Conservation (phyloP, 768 basidiomycete species). For the Psilocybe azurescens region DNA sequence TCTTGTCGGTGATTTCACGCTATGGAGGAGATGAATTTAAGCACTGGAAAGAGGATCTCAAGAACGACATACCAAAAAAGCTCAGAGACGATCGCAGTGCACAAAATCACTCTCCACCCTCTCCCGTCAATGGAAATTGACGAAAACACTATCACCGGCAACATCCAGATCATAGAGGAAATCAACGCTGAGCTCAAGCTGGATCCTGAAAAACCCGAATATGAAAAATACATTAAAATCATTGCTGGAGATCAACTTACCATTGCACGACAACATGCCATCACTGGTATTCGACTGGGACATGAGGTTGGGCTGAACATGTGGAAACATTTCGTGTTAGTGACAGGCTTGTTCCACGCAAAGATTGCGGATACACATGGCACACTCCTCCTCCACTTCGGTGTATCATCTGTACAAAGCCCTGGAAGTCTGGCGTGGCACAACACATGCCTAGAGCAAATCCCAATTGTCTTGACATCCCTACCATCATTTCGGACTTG, state of each 20-base stretch:
- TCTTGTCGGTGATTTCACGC: slow-evolving; percentile 35
- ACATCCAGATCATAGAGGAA: slow-evolving; percentile 35
- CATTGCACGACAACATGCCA: slow-evolving; percentile 34
- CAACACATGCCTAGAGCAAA: slow-evolving; percentile 37
- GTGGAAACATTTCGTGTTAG: slow-evolving; percentile 28
- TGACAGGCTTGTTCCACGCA: slow-evolving; percentile 42
- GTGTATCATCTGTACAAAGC: slow-evolving; percentile 31
- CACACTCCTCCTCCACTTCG: slow-evolving; percentile 35
- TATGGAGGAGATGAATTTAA: slow-evolving; percentile 35
- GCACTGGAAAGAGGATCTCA: slow-evolving; percentile 26
- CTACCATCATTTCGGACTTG: slow-evolving; percentile 38
- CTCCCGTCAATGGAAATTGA: slow-evolving; percentile 41
- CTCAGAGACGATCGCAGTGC: slow-evolving; percentile 29
- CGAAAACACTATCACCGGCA: slow-evolving; percentile 38
- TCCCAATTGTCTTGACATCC: slow-evolving; percentile 39
- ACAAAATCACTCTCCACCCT: slow-evolving; percentile 34
- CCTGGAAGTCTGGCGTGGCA: slow-evolving; percentile 39
- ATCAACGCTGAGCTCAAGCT: slow-evolving; percentile 32
- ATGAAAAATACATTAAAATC: slow-evolving; percentile 15
- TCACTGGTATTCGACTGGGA: slow-evolving; percentile 34
- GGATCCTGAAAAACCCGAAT: slow-evolving; percentile 10
- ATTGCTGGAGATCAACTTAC: slow-evolving; percentile 42
- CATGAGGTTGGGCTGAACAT: slow-evolving; percentile 31
- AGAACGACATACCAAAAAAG: slow-evolving; percentile 22
- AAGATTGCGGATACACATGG: slow-evolving; percentile 39